Percentiles rank a stretch among this genome's conserved stretches.
Conservation (phyloP, 2,329 filamentous ascomycete genomes). For the Madurella fahalii region DNA sequence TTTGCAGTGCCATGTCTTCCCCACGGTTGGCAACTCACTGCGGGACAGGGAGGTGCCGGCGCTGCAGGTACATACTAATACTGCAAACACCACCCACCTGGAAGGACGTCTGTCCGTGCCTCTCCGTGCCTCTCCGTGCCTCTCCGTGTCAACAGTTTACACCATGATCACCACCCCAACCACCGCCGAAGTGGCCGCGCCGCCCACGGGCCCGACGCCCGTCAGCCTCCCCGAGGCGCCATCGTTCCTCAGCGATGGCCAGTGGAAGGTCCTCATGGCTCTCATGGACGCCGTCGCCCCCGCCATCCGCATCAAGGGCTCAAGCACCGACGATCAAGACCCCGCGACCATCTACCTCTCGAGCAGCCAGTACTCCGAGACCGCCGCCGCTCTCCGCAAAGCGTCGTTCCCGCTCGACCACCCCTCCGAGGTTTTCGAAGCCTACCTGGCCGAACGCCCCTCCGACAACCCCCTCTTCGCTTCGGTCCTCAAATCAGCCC, state of each 20-base stretch:
- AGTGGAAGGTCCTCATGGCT: constrained; percentile 26
- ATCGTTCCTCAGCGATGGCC: constrained; percentile 13
- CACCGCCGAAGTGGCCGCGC: constrained; percentile 4
- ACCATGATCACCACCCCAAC: not conserved
- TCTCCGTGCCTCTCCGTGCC: no score
- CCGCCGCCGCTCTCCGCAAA: constrained; percentile 14
- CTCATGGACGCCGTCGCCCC: constrained; percentile 26
- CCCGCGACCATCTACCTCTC: constrained; percentile 16
- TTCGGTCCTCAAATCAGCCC: constrained; percentile 20
- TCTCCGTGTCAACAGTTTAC: no score
- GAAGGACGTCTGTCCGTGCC: no score
- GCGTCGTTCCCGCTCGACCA: constrained; percentile 10
- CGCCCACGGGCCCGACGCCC: constrained; percentile 10
- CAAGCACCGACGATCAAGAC: constrained; percentile 3
- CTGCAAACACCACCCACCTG: no score
- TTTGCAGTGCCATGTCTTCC: no score
- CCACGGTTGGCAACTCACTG: no score
- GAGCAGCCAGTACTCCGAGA: constrained; percentile 15
- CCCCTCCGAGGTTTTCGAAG: constrained; percentile 11
- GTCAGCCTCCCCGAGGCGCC: constrained; percentile 9
- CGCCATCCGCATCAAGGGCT: constrained; percentile 18
- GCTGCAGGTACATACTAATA: no score
- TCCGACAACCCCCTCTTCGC: constrained; percentile 20
- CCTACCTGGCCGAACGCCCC: constrained; percentile 25
- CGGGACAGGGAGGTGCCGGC: no score